phyloP scores from a whole-genome alignment of 2,329 filamentous ascomycete genomes.

The Microcyclospora pomicola region DNA sequence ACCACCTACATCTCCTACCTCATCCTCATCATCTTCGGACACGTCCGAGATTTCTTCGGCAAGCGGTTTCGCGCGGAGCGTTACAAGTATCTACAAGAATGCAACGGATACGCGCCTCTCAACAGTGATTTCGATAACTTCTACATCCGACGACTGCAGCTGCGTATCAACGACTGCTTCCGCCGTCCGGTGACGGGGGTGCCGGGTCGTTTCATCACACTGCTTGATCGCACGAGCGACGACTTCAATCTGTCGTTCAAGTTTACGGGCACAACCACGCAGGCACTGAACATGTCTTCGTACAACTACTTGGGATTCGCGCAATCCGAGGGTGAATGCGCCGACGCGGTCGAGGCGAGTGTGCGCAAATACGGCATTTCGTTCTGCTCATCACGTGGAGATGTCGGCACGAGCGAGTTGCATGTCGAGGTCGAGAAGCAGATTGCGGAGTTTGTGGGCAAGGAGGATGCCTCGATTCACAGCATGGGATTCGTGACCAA shows the following conservation, averaged over 20 bases:
- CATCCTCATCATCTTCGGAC: constrained; percentile 86
- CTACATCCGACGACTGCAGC: constrained; percentile 83
- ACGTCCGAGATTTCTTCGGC: constrained; percentile 93
- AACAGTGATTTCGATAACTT: constrained; percentile 99
- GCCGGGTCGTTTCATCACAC: constrained; percentile 81
- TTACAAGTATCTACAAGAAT: constrained; percentile 69
- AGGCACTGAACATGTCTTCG: constrained; percentile 96
- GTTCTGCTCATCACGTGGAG: constrained; percentile 65
- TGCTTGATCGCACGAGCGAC: constrained; percentile 79
- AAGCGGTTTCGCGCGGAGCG: constrained; percentile 82
- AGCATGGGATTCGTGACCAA: constrained; percentile 99
- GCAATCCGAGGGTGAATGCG: constrained; percentile 91
- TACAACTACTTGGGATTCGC: constrained; percentile 99
- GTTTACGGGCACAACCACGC: constrained; percentile 76
- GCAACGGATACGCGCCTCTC: constrained; percentile 83
- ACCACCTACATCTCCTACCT: constrained; percentile 98
- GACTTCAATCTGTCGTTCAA: constrained; percentile 87
- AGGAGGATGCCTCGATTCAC: constrained; percentile 89
- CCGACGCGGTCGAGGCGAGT: constrained; percentile 76
- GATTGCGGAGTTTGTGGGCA: constrained; percentile 83
- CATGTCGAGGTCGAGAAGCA: constrained; percentile 79
- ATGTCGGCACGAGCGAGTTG: constrained; percentile 77
- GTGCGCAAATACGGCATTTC: constrained; percentile 77
- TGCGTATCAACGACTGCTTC: constrained; percentile 94
- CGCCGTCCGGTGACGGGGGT: constrained; percentile 84